Conservation (phyloP, 1,284 basidiomycete genomes). For the Takashimella tepidaria region DNA sequence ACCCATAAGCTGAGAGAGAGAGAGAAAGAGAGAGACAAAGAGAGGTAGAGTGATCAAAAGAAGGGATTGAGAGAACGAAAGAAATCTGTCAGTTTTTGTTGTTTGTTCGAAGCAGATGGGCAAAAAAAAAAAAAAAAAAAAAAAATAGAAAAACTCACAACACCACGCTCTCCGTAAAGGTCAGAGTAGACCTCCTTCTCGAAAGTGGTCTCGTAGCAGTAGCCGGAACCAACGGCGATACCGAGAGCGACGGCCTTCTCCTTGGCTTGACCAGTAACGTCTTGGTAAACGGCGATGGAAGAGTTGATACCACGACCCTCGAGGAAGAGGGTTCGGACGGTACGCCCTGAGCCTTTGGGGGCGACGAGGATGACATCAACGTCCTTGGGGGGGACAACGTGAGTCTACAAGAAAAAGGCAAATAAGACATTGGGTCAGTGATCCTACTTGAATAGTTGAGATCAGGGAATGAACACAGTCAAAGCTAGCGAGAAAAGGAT, state of each 20-base stretch:
- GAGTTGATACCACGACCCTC: constrained; percentile 75
- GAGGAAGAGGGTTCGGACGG: constrained; percentile 98
- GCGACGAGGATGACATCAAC: constrained; percentile 99
- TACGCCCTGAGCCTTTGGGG: constrained; percentile 97
- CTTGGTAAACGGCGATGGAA: constrained; percentile 56
- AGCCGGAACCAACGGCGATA: constrained; percentile 89
- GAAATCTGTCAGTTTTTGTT: constrained; percentile 11
- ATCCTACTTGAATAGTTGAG: background rate
- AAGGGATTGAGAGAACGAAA: too few species aligned
- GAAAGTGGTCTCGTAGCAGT: constrained; percentile 86
- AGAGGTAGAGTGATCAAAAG: too few species aligned
- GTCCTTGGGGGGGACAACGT: constrained; percentile 84
- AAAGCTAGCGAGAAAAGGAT: background rate
- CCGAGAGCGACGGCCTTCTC: constrained; percentile 95
- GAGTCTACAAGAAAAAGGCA: constrained; percentile 60
- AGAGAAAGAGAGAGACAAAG: too few species aligned
- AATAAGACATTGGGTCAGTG: background rate
- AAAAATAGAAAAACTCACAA: constrained; percentile 56
- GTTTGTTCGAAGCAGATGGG: background rate
- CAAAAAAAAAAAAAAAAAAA: constrained; percentile 1
- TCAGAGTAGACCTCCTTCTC: constrained; percentile 99
- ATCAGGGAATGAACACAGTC: background rate
- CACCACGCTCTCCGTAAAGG: constrained; percentile 99
- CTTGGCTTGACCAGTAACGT: constrained; percentile 95
- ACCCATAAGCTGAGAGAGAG: constrained; percentile 74